Percentiles rank a stretch among this genome's conserved stretches.
Conservation (phyloP, 1,284 basidiomycete genomes). For the Ganoderma boninense region DNA sequence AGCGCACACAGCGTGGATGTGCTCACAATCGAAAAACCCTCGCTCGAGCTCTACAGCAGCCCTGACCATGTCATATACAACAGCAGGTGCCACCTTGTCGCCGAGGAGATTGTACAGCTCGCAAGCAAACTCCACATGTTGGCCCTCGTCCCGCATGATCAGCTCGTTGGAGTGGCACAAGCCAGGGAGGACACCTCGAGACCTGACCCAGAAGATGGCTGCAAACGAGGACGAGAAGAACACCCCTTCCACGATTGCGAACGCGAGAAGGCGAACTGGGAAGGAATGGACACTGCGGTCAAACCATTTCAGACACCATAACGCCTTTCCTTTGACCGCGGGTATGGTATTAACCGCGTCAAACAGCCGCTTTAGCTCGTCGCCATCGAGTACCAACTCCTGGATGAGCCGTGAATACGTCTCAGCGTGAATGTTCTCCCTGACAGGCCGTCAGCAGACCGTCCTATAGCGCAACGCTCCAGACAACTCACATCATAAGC, state of each 20-base stretch:
- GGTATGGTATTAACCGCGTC: not conserved
- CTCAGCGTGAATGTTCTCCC: not conserved
- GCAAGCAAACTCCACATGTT: not conserved
- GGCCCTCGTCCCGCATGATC: not conserved
- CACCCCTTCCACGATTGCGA: not conserved
- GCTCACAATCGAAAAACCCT: not conserved
- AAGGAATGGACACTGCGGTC: not conserved
- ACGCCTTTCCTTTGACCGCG: not conserved
- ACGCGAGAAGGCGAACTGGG: not conserved
- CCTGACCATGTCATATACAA: not conserved
- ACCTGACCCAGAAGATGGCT: not conserved
- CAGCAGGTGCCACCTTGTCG: not conserved
- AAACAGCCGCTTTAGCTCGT: not conserved
- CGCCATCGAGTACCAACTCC: not conserved
- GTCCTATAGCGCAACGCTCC: too few species aligned
- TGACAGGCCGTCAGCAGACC: too few species aligned
- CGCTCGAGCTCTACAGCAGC: not conserved
- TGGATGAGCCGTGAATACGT: not conserved
- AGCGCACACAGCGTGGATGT: too few species aligned
- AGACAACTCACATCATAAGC: not conserved
- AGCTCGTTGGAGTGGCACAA: not conserved
- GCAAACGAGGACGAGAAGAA: not conserved
- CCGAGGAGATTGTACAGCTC: not conserved
- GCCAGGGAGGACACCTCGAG: not conserved
- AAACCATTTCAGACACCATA: not conserved